phyloP scores from a whole-genome alignment of 2,329 filamentous ascomycete species.

The Penicillium sp. region DNA sequence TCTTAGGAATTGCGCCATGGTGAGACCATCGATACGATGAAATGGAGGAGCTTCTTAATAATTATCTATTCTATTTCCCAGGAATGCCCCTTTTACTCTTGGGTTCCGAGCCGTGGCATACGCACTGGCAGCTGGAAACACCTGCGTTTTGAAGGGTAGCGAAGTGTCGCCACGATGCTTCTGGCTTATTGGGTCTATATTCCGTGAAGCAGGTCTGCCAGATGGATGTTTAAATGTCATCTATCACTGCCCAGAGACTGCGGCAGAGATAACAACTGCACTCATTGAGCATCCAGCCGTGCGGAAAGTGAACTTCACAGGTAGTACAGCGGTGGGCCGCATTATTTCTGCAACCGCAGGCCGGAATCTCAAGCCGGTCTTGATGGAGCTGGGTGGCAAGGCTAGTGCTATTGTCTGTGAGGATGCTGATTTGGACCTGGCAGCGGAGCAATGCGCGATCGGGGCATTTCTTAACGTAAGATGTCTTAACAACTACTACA shows the following conservation, averaged over 20 bases:
- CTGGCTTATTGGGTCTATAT: conserved; percentile 28
- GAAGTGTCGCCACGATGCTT: neutral
- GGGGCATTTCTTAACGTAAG: conserved; percentile 47
- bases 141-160: conserved; percentile 1
- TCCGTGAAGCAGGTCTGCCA: conserved; percentile 69
- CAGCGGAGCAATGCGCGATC: conserved; percentile 38
- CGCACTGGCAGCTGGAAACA: conserved; percentile 3
- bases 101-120: neutral
- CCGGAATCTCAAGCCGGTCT: conserved; percentile 41
- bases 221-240: conserved; percentile 68
- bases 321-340: conserved; percentile 40
- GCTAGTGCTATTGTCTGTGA: conserved; percentile 40
- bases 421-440: conserved; percentile 44
- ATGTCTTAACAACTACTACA: too few relatives aligned
- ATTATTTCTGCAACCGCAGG: conserved; percentile 37
- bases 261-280: conserved; percentile 29
- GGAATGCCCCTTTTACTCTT: conserved; percentile 6
- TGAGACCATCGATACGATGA: neutral
- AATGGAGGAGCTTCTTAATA: too few relatives aligned
- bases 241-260: conserved; percentile 46
- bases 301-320: conserved; percentile 45
- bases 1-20: conserved; percentile 7
- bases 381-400: conserved; percentile 51
- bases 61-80: neutral
- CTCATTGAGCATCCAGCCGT: conserved; percentile 37